phyloP scores from a whole-genome alignment of 129 eudicot species.

The Escallonia rubra region DNA sequence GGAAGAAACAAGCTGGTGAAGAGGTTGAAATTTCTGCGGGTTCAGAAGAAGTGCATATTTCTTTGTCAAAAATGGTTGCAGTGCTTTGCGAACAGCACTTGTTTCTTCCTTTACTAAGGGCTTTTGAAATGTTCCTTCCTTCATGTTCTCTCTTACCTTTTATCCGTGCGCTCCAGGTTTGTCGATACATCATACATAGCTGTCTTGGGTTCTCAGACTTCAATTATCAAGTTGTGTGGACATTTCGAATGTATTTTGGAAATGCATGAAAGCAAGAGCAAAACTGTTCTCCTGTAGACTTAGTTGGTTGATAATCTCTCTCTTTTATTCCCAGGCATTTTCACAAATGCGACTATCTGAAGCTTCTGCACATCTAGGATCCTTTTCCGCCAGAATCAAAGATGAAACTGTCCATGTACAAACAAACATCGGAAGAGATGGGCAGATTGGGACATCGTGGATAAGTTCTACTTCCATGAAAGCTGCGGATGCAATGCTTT shows the following conservation, averaged over 20 bases:
- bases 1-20: constrained; percentile 26
- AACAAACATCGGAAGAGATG: constrained; percentile 41
- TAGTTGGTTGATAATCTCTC: neutral
- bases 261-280: neutral
- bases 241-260: neutral
- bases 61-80: constrained; percentile 82
- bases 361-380: constrained; percentile 89
- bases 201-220: neutral
- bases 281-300: neutral
- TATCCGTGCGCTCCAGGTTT: constrained; percentile 96
- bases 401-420: constrained; percentile 56
- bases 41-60: constrained; percentile 41
- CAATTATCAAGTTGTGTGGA: neutral
- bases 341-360: constrained; percentile 95
- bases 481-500: constrained; percentile 89
- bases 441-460: constrained; percentile 56
- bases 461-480: constrained; percentile 63
- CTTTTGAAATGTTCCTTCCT: constrained; percentile 95
- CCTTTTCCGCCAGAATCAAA: constrained; percentile 74
- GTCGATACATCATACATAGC: neutral
- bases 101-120: constrained; percentile 84
- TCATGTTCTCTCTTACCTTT: constrained; percentile 86
- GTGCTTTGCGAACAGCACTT: constrained; percentile 83
- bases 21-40: constrained; percentile 26
- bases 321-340: constrained; percentile 53